These are phyloP conservation scores for Setomelanomma holmii DNA, from an alignment of 2,329 filamentous ascomycete species.

Conservation along the genomic window DNA sequence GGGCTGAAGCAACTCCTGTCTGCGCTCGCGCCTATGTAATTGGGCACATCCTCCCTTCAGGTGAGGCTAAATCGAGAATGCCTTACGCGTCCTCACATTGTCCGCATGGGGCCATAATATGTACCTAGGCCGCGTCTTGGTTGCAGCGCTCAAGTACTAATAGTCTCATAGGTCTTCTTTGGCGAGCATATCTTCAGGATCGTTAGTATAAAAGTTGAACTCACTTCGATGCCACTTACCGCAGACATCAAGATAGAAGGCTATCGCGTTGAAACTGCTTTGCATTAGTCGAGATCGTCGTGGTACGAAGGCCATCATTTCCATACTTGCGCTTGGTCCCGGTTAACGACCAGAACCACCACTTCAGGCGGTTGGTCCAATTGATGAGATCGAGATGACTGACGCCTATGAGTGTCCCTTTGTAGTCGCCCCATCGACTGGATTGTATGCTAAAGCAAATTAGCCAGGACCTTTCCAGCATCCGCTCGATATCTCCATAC, in stretches of 20 bases:
- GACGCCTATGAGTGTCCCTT: slow-evolving; percentile 68
- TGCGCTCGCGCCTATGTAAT: slow-evolving; percentile 8
- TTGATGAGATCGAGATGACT: slow-evolving; percentile 72
- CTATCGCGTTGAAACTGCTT: slow-evolving; percentile 68
- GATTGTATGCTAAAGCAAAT: slow-evolving; percentile 57
- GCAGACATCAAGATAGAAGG: slow-evolving; percentile 70
- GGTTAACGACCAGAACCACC: slow-evolving; percentile 63
- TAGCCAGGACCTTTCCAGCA: background rate
- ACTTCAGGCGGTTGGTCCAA: slow-evolving; percentile 69
- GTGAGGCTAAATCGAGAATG: slow-evolving; percentile 17
- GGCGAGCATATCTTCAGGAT: slow-evolving; percentile 45
- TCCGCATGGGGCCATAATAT: slow-evolving; percentile 8
- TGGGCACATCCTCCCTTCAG: slow-evolving; percentile 6
- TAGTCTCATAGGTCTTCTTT: slow-evolving; percentile 41
- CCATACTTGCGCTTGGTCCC: slow-evolving; percentile 61
- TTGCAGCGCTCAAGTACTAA: too few relatives aligned
- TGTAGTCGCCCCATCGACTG: slow-evolving; percentile 68
- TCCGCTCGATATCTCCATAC: slow-evolving; percentile 20
- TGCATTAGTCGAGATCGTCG: slow-evolving; percentile 13
- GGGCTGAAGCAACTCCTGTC: slow-evolving; percentile 14
- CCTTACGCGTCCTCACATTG: slow-evolving; percentile 18
- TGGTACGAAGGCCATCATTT: background rate
- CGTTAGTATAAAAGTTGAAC: slow-evolving; percentile 1
- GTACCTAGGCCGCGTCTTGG: slow-evolving; percentile 10
- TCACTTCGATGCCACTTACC: slow-evolving; percentile 51